phyloP scores from a whole-genome alignment of 495 filamentous ascomycete genomes.

The Aspergillus biplanus region DNA sequence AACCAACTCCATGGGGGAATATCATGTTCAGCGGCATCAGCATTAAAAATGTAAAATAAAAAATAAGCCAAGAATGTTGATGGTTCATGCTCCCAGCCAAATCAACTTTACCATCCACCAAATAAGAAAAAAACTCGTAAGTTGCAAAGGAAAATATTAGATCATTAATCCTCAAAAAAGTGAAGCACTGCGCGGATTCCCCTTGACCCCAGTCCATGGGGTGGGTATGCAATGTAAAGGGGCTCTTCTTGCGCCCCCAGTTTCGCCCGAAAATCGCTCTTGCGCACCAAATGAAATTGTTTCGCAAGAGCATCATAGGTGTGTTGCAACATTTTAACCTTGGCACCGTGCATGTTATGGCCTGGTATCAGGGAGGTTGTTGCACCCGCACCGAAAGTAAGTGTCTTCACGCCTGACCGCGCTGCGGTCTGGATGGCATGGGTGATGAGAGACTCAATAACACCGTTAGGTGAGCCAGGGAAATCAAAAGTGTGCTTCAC shows the following conservation, averaged over 20 bases:
- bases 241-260: slow-evolving; percentile 77
- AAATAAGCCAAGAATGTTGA: no score
- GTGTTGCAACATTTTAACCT: slow-evolving; percentile 72
- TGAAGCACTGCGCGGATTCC: slow-evolving; percentile 76
- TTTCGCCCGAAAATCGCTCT: slow-evolving; percentile 87
- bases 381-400: slow-evolving; percentile 83
- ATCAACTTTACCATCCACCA: background rate
- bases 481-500: slow-evolving; percentile 90
- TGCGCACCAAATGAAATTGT: slow-evolving; percentile 75
- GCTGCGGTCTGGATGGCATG: slow-evolving; percentile 73
- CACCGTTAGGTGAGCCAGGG: slow-evolving; percentile 74
- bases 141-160: background rate
- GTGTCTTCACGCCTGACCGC: slow-evolving; percentile 60
- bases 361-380: slow-evolving; percentile 67
- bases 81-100: no score
- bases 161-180: slow-evolving; percentile 73
- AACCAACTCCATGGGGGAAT: no score
- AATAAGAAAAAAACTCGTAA: slow-evolving; percentile 2
- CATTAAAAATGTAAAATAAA: no score
- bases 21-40: no score
- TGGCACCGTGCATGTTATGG: slow-evolving; percentile 72
- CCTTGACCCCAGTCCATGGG: slow-evolving; percentile 74
- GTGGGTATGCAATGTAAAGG: slow-evolving; percentile 81
- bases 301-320: slow-evolving; percentile 78
- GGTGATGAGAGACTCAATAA: slow-evolving; percentile 78